Base-by-base conservation (phyloP, 192 early-diverging fungal genomes). In the Coemansia sp. region DNA sequence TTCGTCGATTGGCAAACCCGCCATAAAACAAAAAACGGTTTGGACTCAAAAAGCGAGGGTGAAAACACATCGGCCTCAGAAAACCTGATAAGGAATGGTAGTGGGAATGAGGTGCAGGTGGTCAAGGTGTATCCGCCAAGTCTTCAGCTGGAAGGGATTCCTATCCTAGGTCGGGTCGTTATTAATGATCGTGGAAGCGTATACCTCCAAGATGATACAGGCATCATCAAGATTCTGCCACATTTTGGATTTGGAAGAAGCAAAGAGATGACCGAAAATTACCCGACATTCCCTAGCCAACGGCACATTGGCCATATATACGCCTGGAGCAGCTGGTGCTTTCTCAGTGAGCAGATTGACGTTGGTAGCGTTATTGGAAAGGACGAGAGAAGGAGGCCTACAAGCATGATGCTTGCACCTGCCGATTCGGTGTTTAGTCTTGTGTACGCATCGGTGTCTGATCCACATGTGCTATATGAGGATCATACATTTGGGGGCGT, bases 131-230 rank as follows among this genome's bases (percentile, higher is more conserved):
- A 56, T 38, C 63, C 74, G 10, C 41, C 48, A 5, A 69, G 75
- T 13, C 61, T 81, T 21, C 56, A 57, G 8, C 64, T 76, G 21
- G 54, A 69, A 41, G 50, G 63, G 9, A 61, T 66, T 19, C 70
- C 79, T 10, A 48, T 81, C 19, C 60, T 81, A 2, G 74, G 79
- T 21, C 63, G 70, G 4, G 63, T 81, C 19, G 59, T 56, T 6
- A 53, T 76, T 5, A 58, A 58, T 19, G 56, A 66, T 10, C 79
- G 79, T 11, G 79, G 79, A 10, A 48, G 47, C 38, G n/a, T 81
- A 16, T 81, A 62, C n/a, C 63, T 81, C 9, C 67, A 61, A 15
- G 79, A 81, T 49, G 42, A 49, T n/a, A 76, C 79, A 10, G 79
- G 66, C 8, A 54, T 16, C 0, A 59, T 59, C 13, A 59, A 41